Conservation (phyloP, 345 rosid species). For the Leavenworthia alabamica region DNA sequence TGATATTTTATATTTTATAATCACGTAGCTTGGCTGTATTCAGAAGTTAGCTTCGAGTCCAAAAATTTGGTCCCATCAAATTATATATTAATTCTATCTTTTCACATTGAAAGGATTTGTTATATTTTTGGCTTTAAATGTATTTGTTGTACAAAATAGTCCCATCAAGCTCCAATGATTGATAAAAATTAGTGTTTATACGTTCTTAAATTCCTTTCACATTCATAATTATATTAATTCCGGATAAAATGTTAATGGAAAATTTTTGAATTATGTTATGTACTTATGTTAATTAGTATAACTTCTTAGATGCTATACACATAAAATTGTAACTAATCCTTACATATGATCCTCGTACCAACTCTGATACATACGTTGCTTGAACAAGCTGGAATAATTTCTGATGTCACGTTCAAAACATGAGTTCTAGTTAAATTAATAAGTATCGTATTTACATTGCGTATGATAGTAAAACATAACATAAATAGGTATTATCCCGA, state of each 20-base stretch:
- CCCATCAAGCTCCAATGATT: slow-evolving; percentile 26
- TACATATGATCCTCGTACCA: neutral
- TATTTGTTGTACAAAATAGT: slow-evolving; percentile 9
- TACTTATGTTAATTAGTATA: neutral
- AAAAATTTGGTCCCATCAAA: slow-evolving; percentile 15
- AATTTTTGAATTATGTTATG: neutral
- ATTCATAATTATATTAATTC: neutral
- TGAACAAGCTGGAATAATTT: slow-evolving; percentile 10
- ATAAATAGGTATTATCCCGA: neutral
- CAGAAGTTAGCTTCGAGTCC: slow-evolving; percentile 18
- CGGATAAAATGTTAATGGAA: neutral
- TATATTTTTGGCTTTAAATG: neutral
- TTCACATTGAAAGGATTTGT: slow-evolving; percentile 1
- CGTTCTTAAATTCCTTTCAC: neutral
- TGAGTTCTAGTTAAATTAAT: neutral
- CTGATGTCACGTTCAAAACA: neutral
- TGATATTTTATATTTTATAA: slow-evolving; percentile 23
- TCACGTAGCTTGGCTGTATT: slow-evolving; percentile 11
- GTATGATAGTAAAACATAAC: slow-evolving; percentile 13
- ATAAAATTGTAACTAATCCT: neutral
- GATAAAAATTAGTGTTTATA: neutral
- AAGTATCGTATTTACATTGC: slow-evolving; percentile 12
- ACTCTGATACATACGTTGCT: neutral
- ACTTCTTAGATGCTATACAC: neutral
- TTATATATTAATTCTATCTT: slow-evolving; percentile 15